Percentiles rank a stretch among this genome's conserved stretches.
Conservation (phyloP, 805 yeast genomes). For the Wickerhamiella lipophila region DNA sequence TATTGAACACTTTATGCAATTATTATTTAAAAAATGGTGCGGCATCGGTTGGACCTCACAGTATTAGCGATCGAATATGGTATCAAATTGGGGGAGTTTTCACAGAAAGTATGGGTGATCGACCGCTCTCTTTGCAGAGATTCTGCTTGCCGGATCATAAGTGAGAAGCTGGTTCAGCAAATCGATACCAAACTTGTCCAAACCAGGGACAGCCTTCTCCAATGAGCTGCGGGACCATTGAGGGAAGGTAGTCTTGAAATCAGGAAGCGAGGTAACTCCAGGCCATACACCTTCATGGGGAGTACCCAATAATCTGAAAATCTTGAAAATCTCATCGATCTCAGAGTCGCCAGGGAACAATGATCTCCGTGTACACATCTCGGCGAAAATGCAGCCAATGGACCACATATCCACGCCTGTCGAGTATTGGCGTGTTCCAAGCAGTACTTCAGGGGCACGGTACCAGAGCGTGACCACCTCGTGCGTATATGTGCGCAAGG, state of each 20-base stretch:
- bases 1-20: not conserved
- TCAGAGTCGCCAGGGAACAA: conserved; percentile 96
- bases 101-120: conserved; percentile 63
- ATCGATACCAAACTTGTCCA: conserved; percentile 77
- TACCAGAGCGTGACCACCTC: conserved; percentile 98
- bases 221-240: conserved; percentile 71
- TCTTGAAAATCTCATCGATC: conserved; percentile 90
- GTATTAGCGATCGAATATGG: not conserved
- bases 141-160: conserved; percentile 87
- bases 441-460: conserved; percentile 86
- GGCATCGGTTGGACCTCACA: not conserved
- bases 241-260: conserved; percentile 86
- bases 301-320: conserved; percentile 84
- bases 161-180: conserved; percentile 61
- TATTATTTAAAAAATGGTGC: not conserved
- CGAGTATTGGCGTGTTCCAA: conserved; percentile 94
- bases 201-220: conserved; percentile 55
- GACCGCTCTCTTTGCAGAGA: conserved; percentile 88
- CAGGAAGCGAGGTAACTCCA: conserved; percentile 79
- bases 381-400: conserved; percentile 94
- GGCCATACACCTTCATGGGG: conserved; percentile 94
- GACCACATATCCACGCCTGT: conserved; percentile 99
- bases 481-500: conserved; percentile 90
- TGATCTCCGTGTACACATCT: conserved; percentile 92
- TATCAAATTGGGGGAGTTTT: not conserved